Evolutionary conservation across 345 rosid genomes (phyloP).

Genomic region (Barbarea vulgaris): DNA sequence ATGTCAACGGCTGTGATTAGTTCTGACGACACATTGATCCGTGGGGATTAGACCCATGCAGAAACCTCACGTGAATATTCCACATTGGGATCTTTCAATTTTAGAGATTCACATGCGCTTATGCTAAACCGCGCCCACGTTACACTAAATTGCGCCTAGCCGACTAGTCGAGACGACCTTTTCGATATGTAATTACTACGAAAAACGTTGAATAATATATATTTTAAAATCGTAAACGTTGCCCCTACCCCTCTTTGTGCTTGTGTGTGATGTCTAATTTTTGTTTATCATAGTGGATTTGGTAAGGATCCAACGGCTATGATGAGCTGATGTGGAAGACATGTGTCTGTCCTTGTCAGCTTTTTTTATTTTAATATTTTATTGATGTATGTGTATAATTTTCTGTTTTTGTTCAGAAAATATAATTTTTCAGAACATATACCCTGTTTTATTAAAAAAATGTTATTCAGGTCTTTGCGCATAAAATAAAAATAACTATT

Average conservation of each 20-base stretch:
- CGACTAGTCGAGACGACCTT: conserved; percentile 12
- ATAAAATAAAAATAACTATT: no score
- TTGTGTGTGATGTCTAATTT: background rate
- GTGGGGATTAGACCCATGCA: conserved; percentile 24
- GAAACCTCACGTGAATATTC: conserved; percentile 47
- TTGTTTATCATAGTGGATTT: background rate
- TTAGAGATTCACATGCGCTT: conserved; percentile 34
- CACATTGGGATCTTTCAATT: conserved; percentile 44
- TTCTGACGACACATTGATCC: background rate
- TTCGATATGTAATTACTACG: no score
- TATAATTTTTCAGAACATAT: no score
- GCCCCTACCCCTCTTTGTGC: conserved; percentile 13
- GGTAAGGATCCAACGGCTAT: conserved; percentile 15
- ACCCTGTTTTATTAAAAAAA: background rate
- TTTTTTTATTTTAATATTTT: background rate
- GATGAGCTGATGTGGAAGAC: conserved; percentile 1
- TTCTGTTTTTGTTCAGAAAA: background rate
- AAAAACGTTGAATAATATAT: background rate
- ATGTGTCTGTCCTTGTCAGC: conserved; percentile 13
- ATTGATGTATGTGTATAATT: background rate
- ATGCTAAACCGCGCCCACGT: background rate
- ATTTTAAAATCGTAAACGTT: background rate
- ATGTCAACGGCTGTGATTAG: conserved; percentile 42
- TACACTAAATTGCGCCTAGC: conserved; percentile 37
- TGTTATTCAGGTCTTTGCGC: background rate